Percentiles rank a stretch among this genome's conserved stretches.
phyloP scores from a whole-genome alignment of 2,329 filamentous ascomycete genomes.

The Xylaria digitata region DNA sequence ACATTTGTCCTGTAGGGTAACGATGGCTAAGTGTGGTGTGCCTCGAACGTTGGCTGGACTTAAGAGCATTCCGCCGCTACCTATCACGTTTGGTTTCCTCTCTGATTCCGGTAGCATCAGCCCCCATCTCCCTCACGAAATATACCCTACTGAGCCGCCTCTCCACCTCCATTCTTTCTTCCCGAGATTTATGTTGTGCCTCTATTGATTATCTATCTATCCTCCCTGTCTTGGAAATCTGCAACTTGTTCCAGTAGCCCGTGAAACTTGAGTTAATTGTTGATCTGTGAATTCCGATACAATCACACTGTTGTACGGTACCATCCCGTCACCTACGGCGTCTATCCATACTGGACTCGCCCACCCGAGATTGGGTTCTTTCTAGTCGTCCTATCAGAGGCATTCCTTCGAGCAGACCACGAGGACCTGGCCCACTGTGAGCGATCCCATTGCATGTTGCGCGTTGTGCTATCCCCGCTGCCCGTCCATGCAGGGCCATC shows the following conservation, averaged over 20 bases:
- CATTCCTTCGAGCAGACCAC: slow-evolving; percentile 46
- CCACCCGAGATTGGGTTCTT: slow-evolving; percentile 54
- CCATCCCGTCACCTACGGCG: slow-evolving; percentile 56
- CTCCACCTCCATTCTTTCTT: not conserved
- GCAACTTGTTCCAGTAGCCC: slow-evolving; percentile 40
- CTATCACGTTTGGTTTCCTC: slow-evolving; percentile 11
- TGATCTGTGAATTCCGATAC: slow-evolving; percentile 43
- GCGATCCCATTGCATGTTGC: slow-evolving; percentile 54
- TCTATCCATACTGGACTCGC: slow-evolving; percentile 59
- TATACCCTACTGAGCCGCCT: slow-evolving; percentile 1
- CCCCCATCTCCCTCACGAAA: slow-evolving; percentile 12
- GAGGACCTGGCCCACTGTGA: slow-evolving; percentile 55
- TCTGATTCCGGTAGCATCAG: not conserved
- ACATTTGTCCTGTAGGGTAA: slow-evolving; percentile 13
- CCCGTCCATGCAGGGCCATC: slow-evolving; percentile 53
- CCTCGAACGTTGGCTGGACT: not conserved
- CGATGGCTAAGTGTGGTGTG: slow-evolving; percentile 10
- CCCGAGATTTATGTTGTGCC: slow-evolving; percentile 17
- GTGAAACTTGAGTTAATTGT: slow-evolving; percentile 40
- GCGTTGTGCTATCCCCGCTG: slow-evolving; percentile 52
- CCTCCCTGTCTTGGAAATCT: slow-evolving; percentile 30
- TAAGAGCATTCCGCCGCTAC: not conserved
- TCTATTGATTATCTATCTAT: not conserved
- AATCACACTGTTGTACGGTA: slow-evolving; percentile 47
- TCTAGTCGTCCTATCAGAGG: slow-evolving; percentile 58